These are phyloP conservation scores for Ensete ventricosum DNA, from an alignment of 176 grass and related monocot species.

Conservation along the genomic window DNA sequence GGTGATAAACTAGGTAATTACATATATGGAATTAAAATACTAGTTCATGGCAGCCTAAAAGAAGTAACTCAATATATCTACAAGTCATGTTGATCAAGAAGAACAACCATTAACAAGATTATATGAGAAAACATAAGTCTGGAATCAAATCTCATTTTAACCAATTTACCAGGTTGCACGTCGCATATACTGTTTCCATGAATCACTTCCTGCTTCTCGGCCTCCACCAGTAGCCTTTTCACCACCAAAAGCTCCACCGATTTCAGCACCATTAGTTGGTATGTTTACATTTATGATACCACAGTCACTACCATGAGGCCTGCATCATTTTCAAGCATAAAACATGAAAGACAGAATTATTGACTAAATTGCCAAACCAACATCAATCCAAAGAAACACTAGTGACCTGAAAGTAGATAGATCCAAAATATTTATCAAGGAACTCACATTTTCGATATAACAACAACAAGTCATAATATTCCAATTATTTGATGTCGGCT, in stretches of 20 bases:
- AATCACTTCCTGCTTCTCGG: slow-evolving; percentile 95
- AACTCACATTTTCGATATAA: background rate
- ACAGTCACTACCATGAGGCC: slow-evolving; percentile 87
- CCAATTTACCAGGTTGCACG: slow-evolving; percentile 76
- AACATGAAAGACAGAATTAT: background rate
- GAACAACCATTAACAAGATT: background rate
- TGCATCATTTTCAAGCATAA: slow-evolving; percentile 39
- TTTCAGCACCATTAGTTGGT: slow-evolving; percentile 98
- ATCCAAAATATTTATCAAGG: background rate
- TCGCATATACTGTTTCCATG: slow-evolving; percentile 99
- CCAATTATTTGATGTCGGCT: no score
- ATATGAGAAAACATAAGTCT: background rate
- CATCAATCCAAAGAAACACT: background rate
- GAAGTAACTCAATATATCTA: background rate
- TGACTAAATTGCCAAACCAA: background rate
- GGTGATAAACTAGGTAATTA: no score
- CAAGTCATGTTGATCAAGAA: background rate
- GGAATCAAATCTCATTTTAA: slow-evolving; percentile 14
- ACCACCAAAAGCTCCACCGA: slow-evolving; percentile 97
- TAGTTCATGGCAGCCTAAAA: background rate
- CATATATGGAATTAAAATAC: background rate
- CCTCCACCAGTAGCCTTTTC: slow-evolving; percentile 96
- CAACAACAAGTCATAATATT: no score
- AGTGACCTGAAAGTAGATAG: background rate
- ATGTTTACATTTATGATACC: slow-evolving; percentile 98